These are phyloP conservation scores for Aegilops bicornis DNA, from an alignment of 176 grass and related monocot species.

Conservation along the genomic window DNA sequence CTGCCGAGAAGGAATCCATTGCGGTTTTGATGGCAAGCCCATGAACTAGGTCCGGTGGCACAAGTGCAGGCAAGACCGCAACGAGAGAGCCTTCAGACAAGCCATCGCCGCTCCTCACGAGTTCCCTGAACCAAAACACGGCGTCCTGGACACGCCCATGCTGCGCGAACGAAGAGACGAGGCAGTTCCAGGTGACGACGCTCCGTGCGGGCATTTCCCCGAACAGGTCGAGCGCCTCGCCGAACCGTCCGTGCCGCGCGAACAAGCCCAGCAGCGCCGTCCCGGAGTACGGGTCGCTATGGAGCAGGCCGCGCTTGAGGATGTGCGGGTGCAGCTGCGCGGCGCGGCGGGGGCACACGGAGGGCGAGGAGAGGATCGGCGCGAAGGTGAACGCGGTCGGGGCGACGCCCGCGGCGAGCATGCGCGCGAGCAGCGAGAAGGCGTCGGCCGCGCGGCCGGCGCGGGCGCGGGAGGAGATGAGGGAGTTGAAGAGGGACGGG, in stretches of 20 bases:
- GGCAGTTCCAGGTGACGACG: constrained; percentile 70
- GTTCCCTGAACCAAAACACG: constrained; percentile 50
- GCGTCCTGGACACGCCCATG: constrained; percentile 33
- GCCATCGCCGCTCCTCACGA: constrained; percentile 35
- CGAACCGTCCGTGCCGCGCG: constrained; percentile 22
- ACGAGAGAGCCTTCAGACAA: constrained; percentile 61
- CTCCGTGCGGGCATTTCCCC: constrained; percentile 63
- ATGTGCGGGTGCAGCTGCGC: constrained; percentile 59
- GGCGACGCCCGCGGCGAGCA: constrained; percentile 49
- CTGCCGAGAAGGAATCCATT: constrained; percentile 48
- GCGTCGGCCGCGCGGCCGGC: constrained; percentile 38
- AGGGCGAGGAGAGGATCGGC: constrained; percentile 57
- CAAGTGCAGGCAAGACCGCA: constrained; percentile 51
- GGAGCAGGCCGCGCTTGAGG: constrained; percentile 58
- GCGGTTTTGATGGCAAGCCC: constrained; percentile 47
- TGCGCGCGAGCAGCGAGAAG: constrained; percentile 47
- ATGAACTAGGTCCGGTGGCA: constrained; percentile 46
- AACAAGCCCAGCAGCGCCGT: constrained; percentile 58
- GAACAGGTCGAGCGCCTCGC: constrained; percentile 50
- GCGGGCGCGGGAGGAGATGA: constrained; percentile 50
- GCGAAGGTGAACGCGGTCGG: constrained; percentile 67
- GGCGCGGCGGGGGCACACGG: constrained; percentile 9
- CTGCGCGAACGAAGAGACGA: constrained; percentile 47
- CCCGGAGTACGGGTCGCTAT: constrained; percentile 49
- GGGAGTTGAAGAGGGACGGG: constrained; percentile 49